phyloP scores from a whole-genome alignment of 78 protist genomes.

The Planoprotostelium fungivorum region DNA sequence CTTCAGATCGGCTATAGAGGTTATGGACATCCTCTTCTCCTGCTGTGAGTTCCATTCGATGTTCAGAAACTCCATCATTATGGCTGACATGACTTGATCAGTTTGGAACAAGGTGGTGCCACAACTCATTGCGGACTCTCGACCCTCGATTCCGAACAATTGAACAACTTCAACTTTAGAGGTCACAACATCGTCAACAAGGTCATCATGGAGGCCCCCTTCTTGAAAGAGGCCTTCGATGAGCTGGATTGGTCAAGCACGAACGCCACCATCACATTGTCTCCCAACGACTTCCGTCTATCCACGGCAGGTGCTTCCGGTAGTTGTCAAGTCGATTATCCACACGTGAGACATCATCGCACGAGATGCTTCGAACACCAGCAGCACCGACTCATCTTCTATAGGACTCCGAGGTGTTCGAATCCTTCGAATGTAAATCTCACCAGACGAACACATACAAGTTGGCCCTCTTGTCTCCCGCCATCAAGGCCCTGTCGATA shows the following conservation, averaged over 20 bases:
- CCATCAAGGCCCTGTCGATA: background rate
- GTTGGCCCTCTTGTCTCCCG: background rate
- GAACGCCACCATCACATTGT: background rate
- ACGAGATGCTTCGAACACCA: background rate
- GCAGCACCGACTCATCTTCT: too few species aligned
- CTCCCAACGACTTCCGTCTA: constrained; percentile 16
- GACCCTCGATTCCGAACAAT: constrained; percentile 26
- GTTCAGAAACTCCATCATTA: too few species aligned
- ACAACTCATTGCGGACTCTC: constrained; percentile 16
- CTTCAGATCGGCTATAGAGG: constrained; percentile 31
- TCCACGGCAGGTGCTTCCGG: constrained; percentile 27
- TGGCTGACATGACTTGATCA: too few species aligned
- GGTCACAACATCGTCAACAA: background rate
- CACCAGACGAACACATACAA: background rate
- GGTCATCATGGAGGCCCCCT: constrained; percentile 21
- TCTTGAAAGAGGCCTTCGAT: constrained; percentile 33
- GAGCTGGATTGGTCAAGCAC: constrained; percentile 18
- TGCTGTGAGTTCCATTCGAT: constrained; percentile 1
- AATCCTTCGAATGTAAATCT: background rate
- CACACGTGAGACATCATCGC: background rate
- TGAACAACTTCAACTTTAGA: constrained; percentile 4
- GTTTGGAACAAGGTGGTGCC: constrained; percentile 22
- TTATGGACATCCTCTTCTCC: constrained; percentile 9
- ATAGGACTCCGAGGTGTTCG: background rate
- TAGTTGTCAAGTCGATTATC: constrained; percentile 15